Conservation (phyloP, 768 basidiomycete species). For the Pleurotus ostreatus region DNA sequence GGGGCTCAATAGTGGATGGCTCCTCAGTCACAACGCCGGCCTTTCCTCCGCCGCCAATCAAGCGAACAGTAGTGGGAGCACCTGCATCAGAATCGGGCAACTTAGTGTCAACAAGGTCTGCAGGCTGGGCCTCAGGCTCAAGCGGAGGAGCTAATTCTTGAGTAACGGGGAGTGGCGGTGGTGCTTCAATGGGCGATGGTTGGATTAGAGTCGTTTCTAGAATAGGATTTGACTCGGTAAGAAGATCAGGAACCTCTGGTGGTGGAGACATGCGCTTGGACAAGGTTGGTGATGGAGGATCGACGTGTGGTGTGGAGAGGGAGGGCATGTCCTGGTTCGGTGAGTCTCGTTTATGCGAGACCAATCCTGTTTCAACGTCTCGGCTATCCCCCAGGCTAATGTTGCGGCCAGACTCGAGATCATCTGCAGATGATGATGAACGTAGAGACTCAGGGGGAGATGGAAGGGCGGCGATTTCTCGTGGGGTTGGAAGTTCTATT, state of each 20-base stretch:
- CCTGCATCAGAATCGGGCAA: conserved; percentile 10
- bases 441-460: conserved; percentile 43
- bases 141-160: background rate
- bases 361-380: conserved; percentile 15
- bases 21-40: conserved; percentile 29
- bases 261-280: conserved; percentile 17
- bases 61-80: conserved; percentile 40
- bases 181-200: conserved; percentile 14
- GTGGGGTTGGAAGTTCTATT: conserved; percentile 62
- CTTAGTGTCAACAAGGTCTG: background rate
- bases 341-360: conserved; percentile 15
- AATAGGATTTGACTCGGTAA: conserved; percentile 38
- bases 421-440: conserved; percentile 36
- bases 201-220: conserved; percentile 34
- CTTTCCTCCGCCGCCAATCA: conserved; percentile 55
- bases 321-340: conserved; percentile 14
- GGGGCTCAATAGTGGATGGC: conserved; percentile 28
- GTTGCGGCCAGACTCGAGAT: conserved; percentile 46
- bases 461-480: conserved; percentile 47
- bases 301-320: conserved; percentile 10
- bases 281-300: conserved; percentile 9
- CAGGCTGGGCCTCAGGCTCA: background rate
- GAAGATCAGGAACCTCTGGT: conserved; percentile 41
- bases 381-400: conserved; percentile 33
- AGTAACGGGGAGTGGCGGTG: conserved; percentile 5